Evolutionary conservation across 2,329 filamentous ascomycete genomes (phyloP), one percentile per base, ranked within the genome.

Genomic region (Cladorrhinum sp.): DNA sequence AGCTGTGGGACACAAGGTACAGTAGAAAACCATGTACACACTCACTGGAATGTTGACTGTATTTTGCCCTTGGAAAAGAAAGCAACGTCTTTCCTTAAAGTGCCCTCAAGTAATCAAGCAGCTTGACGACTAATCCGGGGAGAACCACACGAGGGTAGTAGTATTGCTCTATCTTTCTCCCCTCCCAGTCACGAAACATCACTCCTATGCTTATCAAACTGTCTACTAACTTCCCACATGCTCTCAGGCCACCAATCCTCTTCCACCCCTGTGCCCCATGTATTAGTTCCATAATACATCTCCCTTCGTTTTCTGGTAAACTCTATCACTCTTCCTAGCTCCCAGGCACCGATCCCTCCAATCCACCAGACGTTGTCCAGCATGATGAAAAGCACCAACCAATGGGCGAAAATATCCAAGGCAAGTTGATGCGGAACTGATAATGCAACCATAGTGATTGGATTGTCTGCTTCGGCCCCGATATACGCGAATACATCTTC

Each of bases 361-460:
- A 77, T 75, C 75, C 75, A 77, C 75, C 75, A 77, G 1, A 76
- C 74, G 0, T 72, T 71, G 57, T 77, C 74, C 2, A 77, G 52
- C n/a, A 76, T 20, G 62, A 75, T 68, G 0, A 75, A 68, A 1
- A 76, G 54, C 4, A 76, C 73, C 3, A 76, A 70, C 75, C 75
- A 77, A 48, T 77, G 74, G 0, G 74, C 68, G 55, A 76, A 75
- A 1, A 76, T 74, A 8, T 77, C 72, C 51, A 76, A 61, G 1
- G 74, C 73, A 2, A 75, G 67, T 20, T 66, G 62, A 7, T 67
- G 59, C 1, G 59, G 61, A 0, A 65, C 33, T 12, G 59, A 10
- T 16, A 36, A 36, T 9, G 4, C 67, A 1, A 49, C 23, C 3
- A 56, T 24, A 3, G 33, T 39, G 26, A 23, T 10, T 46, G 30